These are phyloP conservation scores for Cryptococcus jaspeensis DNA, from an alignment of 1,284 basidiomycete genomes.

Conservation along the genomic window DNA sequence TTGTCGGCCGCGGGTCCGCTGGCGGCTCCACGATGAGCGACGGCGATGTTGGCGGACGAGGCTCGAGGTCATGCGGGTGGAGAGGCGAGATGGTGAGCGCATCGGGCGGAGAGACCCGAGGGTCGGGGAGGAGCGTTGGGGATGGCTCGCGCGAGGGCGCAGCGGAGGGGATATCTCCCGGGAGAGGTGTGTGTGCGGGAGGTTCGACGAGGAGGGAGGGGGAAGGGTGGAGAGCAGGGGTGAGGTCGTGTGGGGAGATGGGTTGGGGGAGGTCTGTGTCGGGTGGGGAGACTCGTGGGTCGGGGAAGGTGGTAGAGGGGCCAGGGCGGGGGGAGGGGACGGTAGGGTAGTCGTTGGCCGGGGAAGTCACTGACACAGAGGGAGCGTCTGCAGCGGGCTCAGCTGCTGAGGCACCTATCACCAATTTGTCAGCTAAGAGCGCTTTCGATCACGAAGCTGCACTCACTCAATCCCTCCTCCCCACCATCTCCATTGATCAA, in stretches of 20 bases:
- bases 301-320: slow-evolving; percentile 7
- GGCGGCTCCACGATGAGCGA: slow-evolving; percentile 18
- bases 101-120: slow-evolving; percentile 12
- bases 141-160: slow-evolving; percentile 5
- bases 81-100: slow-evolving; percentile 8
- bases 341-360: not conserved
- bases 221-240: not conserved
- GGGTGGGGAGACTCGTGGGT: slow-evolving; percentile 6
- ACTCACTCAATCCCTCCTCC: no score
- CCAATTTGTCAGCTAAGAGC: not conserved
- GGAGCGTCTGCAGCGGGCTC: not conserved
- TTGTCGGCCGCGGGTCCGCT: slow-evolving; percentile 3
- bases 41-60: slow-evolving; percentile 8
- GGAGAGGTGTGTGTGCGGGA: slow-evolving; percentile 2
- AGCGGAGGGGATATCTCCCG: slow-evolving; percentile 6
- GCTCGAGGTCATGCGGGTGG: slow-evolving; percentile 13
- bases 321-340: not conserved
- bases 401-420: not conserved
- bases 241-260: slow-evolving; percentile 6
- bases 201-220: slow-evolving; percentile 22
- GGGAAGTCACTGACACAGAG: not conserved
- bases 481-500: no score
- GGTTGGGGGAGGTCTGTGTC: not conserved
- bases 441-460: no score
- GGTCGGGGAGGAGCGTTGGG: slow-evolving; percentile 16